Percentiles rank a stretch among this genome's conserved stretches.
Conservation (phyloP, 495 filamentous ascomycete genomes). For the Amorphotheca resinae region DNA sequence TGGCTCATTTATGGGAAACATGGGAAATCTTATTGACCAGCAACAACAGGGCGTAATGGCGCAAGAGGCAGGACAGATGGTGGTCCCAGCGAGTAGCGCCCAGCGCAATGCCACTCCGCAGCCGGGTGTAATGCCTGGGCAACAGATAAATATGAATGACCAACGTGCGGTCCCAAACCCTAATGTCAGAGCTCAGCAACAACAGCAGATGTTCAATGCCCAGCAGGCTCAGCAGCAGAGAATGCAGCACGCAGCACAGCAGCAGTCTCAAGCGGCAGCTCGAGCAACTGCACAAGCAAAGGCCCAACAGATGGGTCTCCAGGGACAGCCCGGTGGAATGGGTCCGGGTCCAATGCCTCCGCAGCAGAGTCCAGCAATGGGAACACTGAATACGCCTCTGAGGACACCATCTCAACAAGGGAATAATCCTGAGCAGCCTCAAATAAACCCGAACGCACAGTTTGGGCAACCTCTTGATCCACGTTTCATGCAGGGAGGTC, state of each 20-base stretch:
- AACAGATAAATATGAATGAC: slow-evolving; percentile 21
- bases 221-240: slow-evolving; percentile 25
- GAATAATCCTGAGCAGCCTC: slow-evolving; percentile 21
- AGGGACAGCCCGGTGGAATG: slow-evolving; percentile 35
- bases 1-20: slow-evolving; percentile 24
- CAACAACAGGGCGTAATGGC: slow-evolving; percentile 24
- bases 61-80: slow-evolving; percentile 35
- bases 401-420: slow-evolving; percentile 32
- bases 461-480: slow-evolving; percentile 29
- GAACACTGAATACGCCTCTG: slow-evolving; percentile 33
- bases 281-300: slow-evolving; percentile 29
- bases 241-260: slow-evolving; percentile 4
- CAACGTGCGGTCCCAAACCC: slow-evolving; percentile 22
- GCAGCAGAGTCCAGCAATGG: slow-evolving; percentile 40
- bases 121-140: slow-evolving; percentile 26
- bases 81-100: slow-evolving; percentile 30
- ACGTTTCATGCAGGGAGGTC: slow-evolving; percentile 31
- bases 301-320: slow-evolving; percentile 25
- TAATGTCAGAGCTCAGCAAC: slow-evolving; percentile 25
- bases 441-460: slow-evolving; percentile 26
- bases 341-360: slow-evolving; percentile 26
- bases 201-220: slow-evolving; percentile 25
- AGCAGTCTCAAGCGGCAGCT: slow-evolving; percentile 21
- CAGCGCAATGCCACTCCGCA: slow-evolving; percentile 24
- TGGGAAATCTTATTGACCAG: slow-evolving; percentile 37